A percentile compares a stretch with the other conserved stretches of the same genome.
Evolutionary conservation across 1,139 yeast genomes (phyloP).

Genomic region (Geotrichum siamense): DNA sequence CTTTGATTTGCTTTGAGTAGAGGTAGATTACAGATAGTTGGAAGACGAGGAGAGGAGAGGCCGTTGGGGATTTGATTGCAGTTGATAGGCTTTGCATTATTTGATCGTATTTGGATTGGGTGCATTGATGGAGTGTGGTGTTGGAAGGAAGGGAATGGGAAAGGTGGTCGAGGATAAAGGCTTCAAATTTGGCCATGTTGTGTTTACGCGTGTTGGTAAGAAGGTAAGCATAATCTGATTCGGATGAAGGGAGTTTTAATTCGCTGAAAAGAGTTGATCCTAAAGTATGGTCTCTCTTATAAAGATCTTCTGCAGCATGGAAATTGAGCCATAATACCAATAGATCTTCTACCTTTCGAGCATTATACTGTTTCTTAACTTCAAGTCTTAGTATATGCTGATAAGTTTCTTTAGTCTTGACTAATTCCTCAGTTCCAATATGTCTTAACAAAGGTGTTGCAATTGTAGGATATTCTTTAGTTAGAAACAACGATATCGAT

Average conservation of each 20-base stretch:
- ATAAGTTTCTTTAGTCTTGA: not conserved
- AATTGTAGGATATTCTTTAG: slow-evolving; percentile 4
- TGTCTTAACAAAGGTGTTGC: slow-evolving; percentile 6
- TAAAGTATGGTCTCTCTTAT: not conserved
- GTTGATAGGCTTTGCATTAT: not conserved
- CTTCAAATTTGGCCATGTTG: not conserved
- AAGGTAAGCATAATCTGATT: not conserved
- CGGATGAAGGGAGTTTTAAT: not conserved
- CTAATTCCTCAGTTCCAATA: not conserved
- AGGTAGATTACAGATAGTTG: not conserved
- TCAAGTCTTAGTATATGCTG: not conserved
- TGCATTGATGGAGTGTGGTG: not conserved
- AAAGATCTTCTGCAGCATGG: slow-evolving; percentile 4
- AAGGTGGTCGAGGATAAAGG: not conserved
- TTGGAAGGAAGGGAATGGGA: not conserved
- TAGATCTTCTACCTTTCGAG: not conserved
- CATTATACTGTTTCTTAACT: not conserved
- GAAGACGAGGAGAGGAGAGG: not conserved
- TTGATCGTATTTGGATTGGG: not conserved
- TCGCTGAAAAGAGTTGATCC: slow-evolving; percentile 2
- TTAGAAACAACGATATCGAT: not conserved
- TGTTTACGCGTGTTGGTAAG: not conserved
- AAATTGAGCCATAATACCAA: slow-evolving; percentile 5
- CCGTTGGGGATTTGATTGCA: not conserved
- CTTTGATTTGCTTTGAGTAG: not conserved